phyloP scores from a whole-genome alignment of 176 grass and related monocot genomes.

The Canna indica region DNA sequence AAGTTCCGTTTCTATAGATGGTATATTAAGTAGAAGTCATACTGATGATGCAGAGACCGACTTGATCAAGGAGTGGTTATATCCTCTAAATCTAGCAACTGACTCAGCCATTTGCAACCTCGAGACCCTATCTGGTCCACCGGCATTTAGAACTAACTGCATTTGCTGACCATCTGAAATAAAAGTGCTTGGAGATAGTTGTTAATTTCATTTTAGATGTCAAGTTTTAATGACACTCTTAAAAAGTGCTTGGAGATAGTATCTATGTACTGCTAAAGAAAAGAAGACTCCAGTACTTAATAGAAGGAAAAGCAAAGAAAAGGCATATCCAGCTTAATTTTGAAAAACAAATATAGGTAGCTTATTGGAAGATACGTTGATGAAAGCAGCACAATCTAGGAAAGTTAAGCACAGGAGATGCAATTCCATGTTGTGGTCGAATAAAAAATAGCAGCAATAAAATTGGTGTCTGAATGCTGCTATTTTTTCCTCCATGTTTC shows the following conservation, averaged over 20 bases:
- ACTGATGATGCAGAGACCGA: constrained; percentile 75
- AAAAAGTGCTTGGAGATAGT: too few relatives aligned
- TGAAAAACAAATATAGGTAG: too few relatives aligned
- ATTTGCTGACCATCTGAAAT: constrained; percentile 41
- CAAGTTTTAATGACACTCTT: background rate
- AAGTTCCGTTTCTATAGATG: background rate
- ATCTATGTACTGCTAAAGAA: too few relatives aligned
- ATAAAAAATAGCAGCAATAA: too few relatives aligned
- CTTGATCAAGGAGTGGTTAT: constrained; percentile 47
- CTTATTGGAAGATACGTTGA: too few relatives aligned
- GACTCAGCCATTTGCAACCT: constrained; percentile 90
- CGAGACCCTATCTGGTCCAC: constrained; percentile 73
- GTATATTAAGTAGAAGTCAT: constrained; percentile 2
- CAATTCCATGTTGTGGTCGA: too few relatives aligned
- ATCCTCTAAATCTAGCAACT: constrained; percentile 68
- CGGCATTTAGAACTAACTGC: constrained; percentile 62
- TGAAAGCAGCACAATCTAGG: too few relatives aligned
- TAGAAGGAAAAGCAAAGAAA: too few relatives aligned
- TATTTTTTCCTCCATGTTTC: background rate
- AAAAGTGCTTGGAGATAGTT: background rate
- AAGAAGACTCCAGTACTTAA: too few relatives aligned
- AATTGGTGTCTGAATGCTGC: too few relatives aligned
- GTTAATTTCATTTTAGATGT: background rate
- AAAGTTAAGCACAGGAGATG: too few relatives aligned
- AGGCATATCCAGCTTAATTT: too few relatives aligned